Base-by-base conservation (phyloP, 768 basidiomycete genomes). In the Suillus clintonianus region DNA sequence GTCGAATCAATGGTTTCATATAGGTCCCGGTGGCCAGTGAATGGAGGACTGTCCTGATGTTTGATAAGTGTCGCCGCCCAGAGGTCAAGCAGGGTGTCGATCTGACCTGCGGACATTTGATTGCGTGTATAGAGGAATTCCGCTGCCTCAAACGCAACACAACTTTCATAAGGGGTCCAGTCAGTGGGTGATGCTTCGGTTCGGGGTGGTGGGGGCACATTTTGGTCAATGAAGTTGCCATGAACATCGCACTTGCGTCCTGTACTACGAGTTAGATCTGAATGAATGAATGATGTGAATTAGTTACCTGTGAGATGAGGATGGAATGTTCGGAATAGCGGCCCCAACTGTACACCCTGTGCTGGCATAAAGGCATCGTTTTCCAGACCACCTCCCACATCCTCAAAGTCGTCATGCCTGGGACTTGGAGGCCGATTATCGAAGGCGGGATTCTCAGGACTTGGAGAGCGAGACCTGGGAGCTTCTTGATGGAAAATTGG, bases 1-100 rank as follows among this genome's bases (percentile, higher is more conserved):
- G 69, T 74, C 0, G 59, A 30, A 59, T 79, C 74, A 54, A 79
- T 79, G 0, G 71, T 64, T 1, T 62, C 27, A 34, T 69, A 69
- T 1, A 77, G 15, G 32, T 77, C 62, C 3, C 62, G 54, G 54
- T 70, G 59, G 45, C 67, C 43, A 1, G 59, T 27, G 48, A 75
- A 76, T 0, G 78, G 78, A 62, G 64, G 58, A 19, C 39, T 53
- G 14, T 66, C 62, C 4, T 57, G 37, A 22, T 66, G 54, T 5
- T 47, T 32, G n/a, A 67, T 65, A 0, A 71, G 60, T 53, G 65
- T 59, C 6, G 66, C 63, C 0, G 57, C 68, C 68, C 70, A 71
- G 8, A 72, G 68, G 27, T 65, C 61, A 17, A 71, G 63, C 13
- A 71, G 60, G 4, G 61, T 42, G 34, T 72, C 61, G 9, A 72